Percentiles rank a stretch among this genome's conserved stretches.
These are phyloP conservation scores for Barnettozyma populi DNA, from an alignment of 805 yeast species.

Conservation along the genomic window DNA sequence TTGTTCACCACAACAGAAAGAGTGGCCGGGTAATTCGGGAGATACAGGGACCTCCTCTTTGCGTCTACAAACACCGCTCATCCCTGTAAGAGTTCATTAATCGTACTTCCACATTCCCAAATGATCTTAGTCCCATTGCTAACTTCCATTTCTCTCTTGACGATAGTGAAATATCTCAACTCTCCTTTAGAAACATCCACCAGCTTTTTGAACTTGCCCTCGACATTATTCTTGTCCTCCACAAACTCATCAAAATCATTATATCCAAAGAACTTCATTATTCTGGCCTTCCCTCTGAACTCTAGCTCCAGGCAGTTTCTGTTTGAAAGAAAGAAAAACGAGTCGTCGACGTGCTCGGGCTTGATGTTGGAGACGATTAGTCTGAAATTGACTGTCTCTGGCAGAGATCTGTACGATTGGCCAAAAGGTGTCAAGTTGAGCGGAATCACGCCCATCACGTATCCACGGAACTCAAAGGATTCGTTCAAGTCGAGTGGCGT, in stretches of 20 bases:
- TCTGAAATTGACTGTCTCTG: constrained; percentile 12
- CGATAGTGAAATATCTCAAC: neutral
- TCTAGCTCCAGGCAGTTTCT: constrained; percentile 16
- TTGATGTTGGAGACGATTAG: constrained; percentile 15
- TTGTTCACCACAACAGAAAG: neutral
- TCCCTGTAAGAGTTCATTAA: constrained; percentile 8
- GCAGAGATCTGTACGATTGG: constrained; percentile 9
- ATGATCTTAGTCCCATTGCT: constrained; percentile 9
- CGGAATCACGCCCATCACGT: constrained; percentile 15
- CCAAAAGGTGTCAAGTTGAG: constrained; percentile 10
- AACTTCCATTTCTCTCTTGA: constrained; percentile 4
- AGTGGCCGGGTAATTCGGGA: neutral
- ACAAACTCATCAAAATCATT: constrained; percentile 7
- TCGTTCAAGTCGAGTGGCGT: neutral
- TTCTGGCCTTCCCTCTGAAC: constrained; percentile 11
- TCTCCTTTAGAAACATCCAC: neutral
- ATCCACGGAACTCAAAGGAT: constrained; percentile 8
- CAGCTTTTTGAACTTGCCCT: neutral
- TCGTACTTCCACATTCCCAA: constrained; percentile 11
- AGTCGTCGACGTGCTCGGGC: neutral
- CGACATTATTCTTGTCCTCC: neutral
- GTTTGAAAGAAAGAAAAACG: constrained; percentile 5
- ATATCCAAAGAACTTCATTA: constrained; percentile 12
- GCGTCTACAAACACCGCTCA: neutral
- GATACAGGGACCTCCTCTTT: no score